A percentile compares a stretch with the other conserved stretches of the same genome.
Conservation (phyloP, 208 protist species). For the Porcisia deanei region DNA sequence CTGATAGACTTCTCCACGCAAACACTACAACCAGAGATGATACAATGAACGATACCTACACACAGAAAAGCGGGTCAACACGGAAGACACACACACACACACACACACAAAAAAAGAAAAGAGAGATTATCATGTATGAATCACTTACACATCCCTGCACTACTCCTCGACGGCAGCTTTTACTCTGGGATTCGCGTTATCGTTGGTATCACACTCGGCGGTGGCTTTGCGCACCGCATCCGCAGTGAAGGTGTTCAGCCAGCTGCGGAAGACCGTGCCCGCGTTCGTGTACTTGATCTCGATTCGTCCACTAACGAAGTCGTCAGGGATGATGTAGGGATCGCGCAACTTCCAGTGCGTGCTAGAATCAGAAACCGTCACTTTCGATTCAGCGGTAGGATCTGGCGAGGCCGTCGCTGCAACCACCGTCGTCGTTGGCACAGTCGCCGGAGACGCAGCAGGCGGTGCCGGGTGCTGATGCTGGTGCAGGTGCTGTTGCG, state of each 20-base stretch:
- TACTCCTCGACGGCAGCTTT: background rate
- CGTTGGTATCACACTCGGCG: conserved; percentile 21
- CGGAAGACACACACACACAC: too few species aligned
- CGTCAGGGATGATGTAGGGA: conserved; percentile 40
- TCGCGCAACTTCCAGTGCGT: conserved; percentile 13
- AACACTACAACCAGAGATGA: too few species aligned
- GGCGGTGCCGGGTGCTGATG: background rate
- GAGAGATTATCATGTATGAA: background rate
- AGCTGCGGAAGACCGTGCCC: conserved; percentile 38
- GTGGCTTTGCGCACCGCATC: conserved; percentile 35
- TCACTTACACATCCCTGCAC: background rate
- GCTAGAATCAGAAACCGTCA: background rate
- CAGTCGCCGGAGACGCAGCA: conserved; percentile 1
- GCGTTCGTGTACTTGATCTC: conserved; percentile 39
- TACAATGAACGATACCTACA: too few species aligned
- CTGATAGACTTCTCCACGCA: too few species aligned
- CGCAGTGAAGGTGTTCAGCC: conserved; percentile 38
- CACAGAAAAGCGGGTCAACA: too few species aligned
- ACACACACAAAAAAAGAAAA: too few species aligned
- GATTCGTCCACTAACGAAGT: conserved; percentile 48
- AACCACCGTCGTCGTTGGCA: background rate
- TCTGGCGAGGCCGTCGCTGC: background rate
- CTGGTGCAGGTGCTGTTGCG: conserved; percentile 12
- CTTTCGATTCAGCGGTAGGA: background rate
- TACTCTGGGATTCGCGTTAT: conserved; percentile 6